Percentiles rank a stretch among this genome's conserved stretches.
phyloP scores from a whole-genome alignment of 257 asterid species.

The Misopates orontium region DNA sequence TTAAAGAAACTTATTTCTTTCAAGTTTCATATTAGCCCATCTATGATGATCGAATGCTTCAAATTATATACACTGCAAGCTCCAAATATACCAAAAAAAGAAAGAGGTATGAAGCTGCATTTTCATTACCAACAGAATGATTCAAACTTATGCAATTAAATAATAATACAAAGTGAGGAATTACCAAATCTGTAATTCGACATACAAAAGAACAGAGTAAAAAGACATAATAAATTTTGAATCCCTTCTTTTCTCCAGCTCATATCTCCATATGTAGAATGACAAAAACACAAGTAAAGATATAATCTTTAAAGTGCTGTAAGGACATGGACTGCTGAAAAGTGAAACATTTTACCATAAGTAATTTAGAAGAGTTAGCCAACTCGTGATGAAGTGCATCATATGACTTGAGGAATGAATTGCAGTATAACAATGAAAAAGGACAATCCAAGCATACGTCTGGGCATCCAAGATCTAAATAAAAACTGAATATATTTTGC shows the following conservation, averaged over 20 bases:
- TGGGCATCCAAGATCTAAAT: background rate
- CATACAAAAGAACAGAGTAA: background rate
- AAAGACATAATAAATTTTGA: background rate
- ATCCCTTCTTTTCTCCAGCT: background rate
- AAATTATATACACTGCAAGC: background rate
- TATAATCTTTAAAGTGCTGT: background rate
- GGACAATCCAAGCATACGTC: background rate
- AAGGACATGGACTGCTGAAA: background rate
- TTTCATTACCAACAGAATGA: background rate
- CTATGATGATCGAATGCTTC: too few species aligned
- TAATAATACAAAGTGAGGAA: background rate
- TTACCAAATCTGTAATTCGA: background rate
- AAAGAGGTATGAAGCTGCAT: background rate
- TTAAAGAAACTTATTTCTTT: background rate
- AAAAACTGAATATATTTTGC: background rate
- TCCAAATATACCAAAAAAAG: background rate
- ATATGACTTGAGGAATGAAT: constrained; percentile 8
- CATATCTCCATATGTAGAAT: background rate
- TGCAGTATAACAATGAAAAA: background rate
- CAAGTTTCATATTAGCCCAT: too few species aligned
- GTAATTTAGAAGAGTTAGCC: background rate
- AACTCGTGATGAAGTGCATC: background rate
- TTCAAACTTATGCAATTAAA: background rate
- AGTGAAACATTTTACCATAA: background rate
- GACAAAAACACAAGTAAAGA: background rate